A percentile compares a stretch with the other conserved stretches of the same genome.
These are phyloP conservation scores for Mycena chlorophos DNA, from an alignment of 768 basidiomycete species.

Conservation along the genomic window DNA sequence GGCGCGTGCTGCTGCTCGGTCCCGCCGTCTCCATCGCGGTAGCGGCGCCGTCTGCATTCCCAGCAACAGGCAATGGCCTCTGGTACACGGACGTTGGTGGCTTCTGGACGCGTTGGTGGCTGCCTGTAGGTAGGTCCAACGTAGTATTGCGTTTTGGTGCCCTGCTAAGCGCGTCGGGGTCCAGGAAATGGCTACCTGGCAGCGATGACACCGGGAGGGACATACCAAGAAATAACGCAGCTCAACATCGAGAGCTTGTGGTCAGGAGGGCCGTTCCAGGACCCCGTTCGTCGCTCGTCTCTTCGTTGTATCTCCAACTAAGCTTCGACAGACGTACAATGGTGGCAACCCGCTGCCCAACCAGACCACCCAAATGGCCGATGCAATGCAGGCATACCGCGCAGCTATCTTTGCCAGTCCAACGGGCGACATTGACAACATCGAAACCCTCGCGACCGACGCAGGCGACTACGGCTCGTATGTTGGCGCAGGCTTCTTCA, in stretches of 20 bases:
- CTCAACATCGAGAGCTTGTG: slow-evolving; percentile 78
- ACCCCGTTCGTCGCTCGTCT: slow-evolving; percentile 46
- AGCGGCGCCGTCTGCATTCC: slow-evolving; percentile 50
- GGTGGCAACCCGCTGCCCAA: slow-evolving; percentile 63
- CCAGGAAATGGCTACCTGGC: slow-evolving; percentile 76
- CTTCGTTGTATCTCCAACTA: not conserved
- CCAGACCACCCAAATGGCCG: slow-evolving; percentile 44
- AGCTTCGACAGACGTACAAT: slow-evolving; percentile 53
- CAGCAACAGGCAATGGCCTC: slow-evolving; percentile 69
- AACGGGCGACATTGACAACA: slow-evolving; percentile 57
- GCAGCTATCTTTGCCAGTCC: slow-evolving; percentile 57
- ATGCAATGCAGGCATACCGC: slow-evolving; percentile 53
- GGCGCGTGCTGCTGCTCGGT: not conserved
- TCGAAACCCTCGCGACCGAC: slow-evolving; percentile 52
- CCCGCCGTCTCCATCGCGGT: not conserved
- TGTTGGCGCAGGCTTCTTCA: slow-evolving; percentile 60
- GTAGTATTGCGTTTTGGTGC: too few relatives aligned
- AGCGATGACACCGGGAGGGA: slow-evolving; percentile 71
- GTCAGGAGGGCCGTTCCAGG: slow-evolving; percentile 72
- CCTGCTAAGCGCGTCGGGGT: too few relatives aligned
- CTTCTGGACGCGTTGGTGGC: too few relatives aligned
- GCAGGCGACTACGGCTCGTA: slow-evolving; percentile 74
- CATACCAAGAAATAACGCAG: slow-evolving; percentile 57
- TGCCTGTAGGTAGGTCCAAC: too few relatives aligned
- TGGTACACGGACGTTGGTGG: too few relatives aligned